Evolutionary conservation across 306 rosid species (phyloP).

Genomic region (Vigna reflexopilosa): DNA sequence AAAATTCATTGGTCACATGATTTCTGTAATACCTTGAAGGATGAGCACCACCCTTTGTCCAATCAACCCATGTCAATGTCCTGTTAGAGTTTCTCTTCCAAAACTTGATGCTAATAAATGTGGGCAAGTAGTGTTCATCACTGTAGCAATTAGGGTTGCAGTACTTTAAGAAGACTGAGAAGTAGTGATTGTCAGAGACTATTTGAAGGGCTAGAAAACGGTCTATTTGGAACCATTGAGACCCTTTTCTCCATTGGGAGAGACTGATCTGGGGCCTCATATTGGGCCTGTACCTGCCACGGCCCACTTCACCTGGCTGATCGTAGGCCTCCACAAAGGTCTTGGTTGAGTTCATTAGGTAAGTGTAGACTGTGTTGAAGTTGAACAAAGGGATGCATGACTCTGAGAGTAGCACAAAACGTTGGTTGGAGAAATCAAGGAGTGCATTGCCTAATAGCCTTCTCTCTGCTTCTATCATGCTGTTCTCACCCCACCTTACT

Average conservation of each 20-base stretch:
- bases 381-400: conserved; percentile 91
- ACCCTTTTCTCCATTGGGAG: conserved; percentile 84
- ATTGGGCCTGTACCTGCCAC: conserved; percentile 61
- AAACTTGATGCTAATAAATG: conserved; percentile 57
- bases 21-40: conserved; percentile 61
- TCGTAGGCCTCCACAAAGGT: conserved; percentile 72
- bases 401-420: conserved; percentile 83
- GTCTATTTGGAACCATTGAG: conserved; percentile 92
- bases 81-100: conserved; percentile 67
- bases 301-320: conserved; percentile 56
- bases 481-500: conserved; percentile 80
- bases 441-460: conserved; percentile 78
- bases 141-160: conserved; percentile 64
- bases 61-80: conserved; percentile 90
- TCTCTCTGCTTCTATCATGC: conserved; percentile 82
- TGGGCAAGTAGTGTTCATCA: conserved; percentile 90
- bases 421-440: conserved; percentile 69
- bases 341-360: conserved; percentile 58
- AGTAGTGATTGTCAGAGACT: conserved; percentile 59
- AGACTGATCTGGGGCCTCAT: conserved; percentile 64
- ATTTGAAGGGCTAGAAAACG: conserved; percentile 59
- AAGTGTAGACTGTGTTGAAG: conserved; percentile 66
- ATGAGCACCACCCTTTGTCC: conserved; percentile 84
- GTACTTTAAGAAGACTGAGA: conserved; percentile 50
- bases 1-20: conserved; percentile 55